These are phyloP conservation scores for Mucor lusitanicus DNA, from an alignment of 371 early-diverging fungal genomes.

Conservation along the genomic window DNA sequence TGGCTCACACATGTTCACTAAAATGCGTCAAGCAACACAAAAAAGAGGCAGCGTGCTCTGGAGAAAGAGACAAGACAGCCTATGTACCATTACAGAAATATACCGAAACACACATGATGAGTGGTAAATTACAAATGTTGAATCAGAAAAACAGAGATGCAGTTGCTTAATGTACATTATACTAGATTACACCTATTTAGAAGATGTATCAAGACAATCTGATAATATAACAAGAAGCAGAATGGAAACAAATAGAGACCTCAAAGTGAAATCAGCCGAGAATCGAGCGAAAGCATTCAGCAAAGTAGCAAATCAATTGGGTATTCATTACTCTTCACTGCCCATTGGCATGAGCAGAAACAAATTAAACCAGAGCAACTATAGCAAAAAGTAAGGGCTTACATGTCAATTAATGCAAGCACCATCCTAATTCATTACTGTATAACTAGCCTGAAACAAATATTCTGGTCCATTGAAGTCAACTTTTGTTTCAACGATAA, in stretches of 20 bases:
- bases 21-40: conserved; percentile 71
- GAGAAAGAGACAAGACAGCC: conserved; percentile 63
- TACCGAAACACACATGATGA: conserved; percentile 63
- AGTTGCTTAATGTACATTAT: neutral
- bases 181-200: conserved; percentile 49
- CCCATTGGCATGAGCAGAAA: conserved; percentile 42
- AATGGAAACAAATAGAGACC: conserved; percentile 7
- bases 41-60: conserved; percentile 55
- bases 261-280: conserved; percentile 13
- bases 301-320: conserved; percentile 27
- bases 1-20: conserved; percentile 63
- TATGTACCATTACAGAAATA: conserved; percentile 58
- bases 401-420: neutral
- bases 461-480: conserved; percentile 47
- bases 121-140: conserved; percentile 46
- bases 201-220: conserved; percentile 40
- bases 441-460: conserved; percentile 25
- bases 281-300: conserved; percentile 11
- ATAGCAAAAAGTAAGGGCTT: conserved; percentile 24
- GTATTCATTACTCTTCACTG: conserved; percentile 26
- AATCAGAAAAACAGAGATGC: neutral
- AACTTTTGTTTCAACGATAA: conserved; percentile 23
- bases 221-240: conserved; percentile 41
- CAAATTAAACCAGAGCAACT: conserved; percentile 39
- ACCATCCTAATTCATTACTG: neutral